A percentile compares a stretch with the other conserved stretches of the same genome.
Evolutionary conservation across 768 basidiomycete species (phyloP).

Genomic region (Boletus huronensis): DNA sequence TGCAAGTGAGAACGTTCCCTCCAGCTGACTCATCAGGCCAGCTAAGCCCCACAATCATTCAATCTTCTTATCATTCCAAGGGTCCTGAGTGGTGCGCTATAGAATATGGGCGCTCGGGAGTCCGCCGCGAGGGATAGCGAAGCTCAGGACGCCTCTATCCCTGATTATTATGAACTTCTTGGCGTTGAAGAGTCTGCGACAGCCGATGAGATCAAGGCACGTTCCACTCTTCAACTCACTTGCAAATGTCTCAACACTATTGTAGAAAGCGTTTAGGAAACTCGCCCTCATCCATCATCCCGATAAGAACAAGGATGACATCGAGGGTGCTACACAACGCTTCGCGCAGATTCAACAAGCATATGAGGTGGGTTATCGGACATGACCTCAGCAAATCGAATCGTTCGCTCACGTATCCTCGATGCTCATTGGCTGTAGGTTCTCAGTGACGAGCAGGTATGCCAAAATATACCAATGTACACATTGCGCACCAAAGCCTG

Average conservation of each 20-base stretch:
- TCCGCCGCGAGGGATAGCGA: constrained; percentile 44
- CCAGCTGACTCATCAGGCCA: no score
- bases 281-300: constrained; percentile 85
- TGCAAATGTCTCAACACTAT: constrained; percentile 4
- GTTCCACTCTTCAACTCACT: constrained; percentile 2
- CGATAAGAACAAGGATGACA: constrained; percentile 80
- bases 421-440: constrained; percentile 62
- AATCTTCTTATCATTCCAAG: background rate
- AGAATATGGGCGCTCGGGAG: constrained; percentile 65
- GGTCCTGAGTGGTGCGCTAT: background rate
- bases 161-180: constrained; percentile 82
- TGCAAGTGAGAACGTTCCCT: no score
- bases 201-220: constrained; percentile 84
- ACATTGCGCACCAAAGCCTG: constrained; percentile 4
- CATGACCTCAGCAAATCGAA: background rate
- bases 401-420: background rate
- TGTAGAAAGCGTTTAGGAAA: constrained; percentile 75
- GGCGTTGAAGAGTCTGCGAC: constrained; percentile 80
- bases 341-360: constrained; percentile 92
- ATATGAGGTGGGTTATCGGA: constrained; percentile 66
- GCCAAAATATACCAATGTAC: constrained; percentile 19
- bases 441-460: constrained; percentile 91
- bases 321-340: constrained; percentile 81
- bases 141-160: constrained; percentile 25
- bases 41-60: background rate